Evolutionary conservation across 129 eudicot genomes (phyloP).

Genomic region (Deinandra increscens): DNA sequence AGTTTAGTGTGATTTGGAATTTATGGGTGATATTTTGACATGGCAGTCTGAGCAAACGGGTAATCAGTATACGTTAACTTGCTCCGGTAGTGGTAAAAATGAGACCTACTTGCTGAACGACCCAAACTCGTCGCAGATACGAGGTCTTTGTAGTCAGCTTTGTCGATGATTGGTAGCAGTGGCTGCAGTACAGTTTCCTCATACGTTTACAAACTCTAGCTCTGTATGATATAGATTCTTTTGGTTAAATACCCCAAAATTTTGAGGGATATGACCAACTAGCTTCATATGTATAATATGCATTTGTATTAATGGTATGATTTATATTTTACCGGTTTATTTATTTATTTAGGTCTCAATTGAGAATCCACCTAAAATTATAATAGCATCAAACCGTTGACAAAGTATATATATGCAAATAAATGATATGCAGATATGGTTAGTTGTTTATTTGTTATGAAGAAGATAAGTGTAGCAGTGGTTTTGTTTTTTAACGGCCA

Average conservation of each 20-base stretch:
- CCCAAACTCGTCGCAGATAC: conserved; percentile 58
- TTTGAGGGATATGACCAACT: conserved; percentile 3
- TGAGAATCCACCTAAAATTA: no score
- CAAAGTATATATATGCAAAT: no score
- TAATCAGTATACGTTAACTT: conserved; percentile 56
- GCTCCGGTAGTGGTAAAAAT: conserved; percentile 61
- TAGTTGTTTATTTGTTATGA: no score
- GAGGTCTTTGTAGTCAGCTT: conserved; percentile 68
- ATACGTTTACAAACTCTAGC: background rate
- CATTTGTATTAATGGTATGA: conserved; percentile 13
- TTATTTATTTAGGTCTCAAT: no score
- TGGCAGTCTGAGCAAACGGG: conserved; percentile 76
- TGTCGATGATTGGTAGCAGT: conserved; percentile 47
- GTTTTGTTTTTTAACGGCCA: no score
- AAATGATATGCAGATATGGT: no score
- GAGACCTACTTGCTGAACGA: conserved; percentile 45
- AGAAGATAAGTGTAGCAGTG: no score
- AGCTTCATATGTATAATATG: background rate
- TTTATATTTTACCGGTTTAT: background rate
- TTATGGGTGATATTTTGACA: conserved; percentile 7
- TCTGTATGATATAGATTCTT: conserved; percentile 25
- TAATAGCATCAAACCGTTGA: no score
- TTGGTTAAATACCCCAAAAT: background rate
- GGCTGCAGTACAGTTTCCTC: conserved; percentile 7
- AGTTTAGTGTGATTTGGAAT: background rate